A percentile compares a stretch with the other conserved stretches of the same genome.
These are phyloP conservation scores for Xylaria scruposa DNA, from an alignment of 495 filamentous ascomycete genomes.

Conservation along the genomic window DNA sequence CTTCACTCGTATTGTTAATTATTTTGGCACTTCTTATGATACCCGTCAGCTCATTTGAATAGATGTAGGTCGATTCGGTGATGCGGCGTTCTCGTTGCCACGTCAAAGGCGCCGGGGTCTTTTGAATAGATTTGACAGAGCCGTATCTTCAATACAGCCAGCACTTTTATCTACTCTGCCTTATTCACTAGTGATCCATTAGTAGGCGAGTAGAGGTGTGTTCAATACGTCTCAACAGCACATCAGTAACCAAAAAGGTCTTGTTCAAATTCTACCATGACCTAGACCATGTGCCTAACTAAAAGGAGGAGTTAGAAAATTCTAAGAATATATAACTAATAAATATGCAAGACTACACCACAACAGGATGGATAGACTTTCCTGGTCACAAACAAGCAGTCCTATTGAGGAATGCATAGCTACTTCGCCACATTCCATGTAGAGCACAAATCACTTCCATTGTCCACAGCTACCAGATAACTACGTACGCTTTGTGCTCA, in stretches of 20 bases:
- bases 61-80: conserved; percentile 6
- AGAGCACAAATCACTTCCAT: background rate
- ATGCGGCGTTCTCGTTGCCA: background rate
- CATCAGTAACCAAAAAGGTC: background rate
- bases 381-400: too few relatives aligned
- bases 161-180: background rate
- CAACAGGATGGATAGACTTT: too few relatives aligned
- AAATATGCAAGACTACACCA: too few relatives aligned
- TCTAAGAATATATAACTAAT: too few relatives aligned
- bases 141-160: background rate
- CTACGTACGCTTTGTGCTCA: background rate
- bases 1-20: background rate
- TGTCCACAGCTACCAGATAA: background rate
- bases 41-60: background rate
- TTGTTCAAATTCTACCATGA: background rate
- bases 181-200: background rate
- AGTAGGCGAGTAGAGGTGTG: background rate
- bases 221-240: background rate
- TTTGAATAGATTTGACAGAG: background rate
- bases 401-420: too few relatives aligned
- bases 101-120: background rate
- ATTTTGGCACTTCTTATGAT: background rate
- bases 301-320: background rate
- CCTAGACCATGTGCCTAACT: background rate
- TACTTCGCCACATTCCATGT: background rate